phyloP scores from a whole-genome alignment of 108 stramenopile species.

The Cylindrotheca closterium region DNA sequence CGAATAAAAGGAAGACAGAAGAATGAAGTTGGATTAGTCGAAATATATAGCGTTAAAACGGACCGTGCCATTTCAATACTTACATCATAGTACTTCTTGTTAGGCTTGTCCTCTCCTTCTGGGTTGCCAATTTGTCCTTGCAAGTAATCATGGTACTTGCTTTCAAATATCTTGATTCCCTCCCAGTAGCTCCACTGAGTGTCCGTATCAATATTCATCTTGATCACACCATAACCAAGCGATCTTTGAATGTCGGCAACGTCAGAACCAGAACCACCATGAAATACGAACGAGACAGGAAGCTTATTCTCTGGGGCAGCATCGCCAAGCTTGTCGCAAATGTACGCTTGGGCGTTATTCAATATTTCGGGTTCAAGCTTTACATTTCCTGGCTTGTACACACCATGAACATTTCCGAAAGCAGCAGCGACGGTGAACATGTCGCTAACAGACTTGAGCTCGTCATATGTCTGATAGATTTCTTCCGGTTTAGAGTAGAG shows the following conservation, averaged over 20 bases:
- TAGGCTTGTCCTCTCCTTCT: slow-evolving; percentile 92
- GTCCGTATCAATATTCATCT: slow-evolving; percentile 99
- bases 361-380: slow-evolving; percentile 89
- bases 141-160: slow-evolving; percentile 79
- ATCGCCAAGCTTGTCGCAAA: slow-evolving; percentile 81
- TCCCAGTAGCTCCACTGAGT: slow-evolving; percentile 94
- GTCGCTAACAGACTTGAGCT: slow-evolving; percentile 62
- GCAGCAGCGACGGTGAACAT: slow-evolving; percentile 92
- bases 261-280: slow-evolving; percentile 88
- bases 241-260: slow-evolving; percentile 82
- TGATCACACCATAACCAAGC: slow-evolving; percentile 85
- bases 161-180: slow-evolving; percentile 77
- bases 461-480: slow-evolving; percentile 75
- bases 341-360: slow-evolving; percentile 76
- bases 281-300: slow-evolving; percentile 91
- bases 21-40: not conserved
- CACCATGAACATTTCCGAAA: slow-evolving; percentile 94
- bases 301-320: slow-evolving; percentile 73
- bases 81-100: slow-evolving; percentile 97
- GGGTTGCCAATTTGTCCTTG: slow-evolving; percentile 96
- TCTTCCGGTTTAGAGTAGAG: slow-evolving; percentile 95
- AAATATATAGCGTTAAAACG: not conserved
- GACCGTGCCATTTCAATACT: slow-evolving; percentile 16
- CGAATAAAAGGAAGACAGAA: slow-evolving; percentile 2
- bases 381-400: slow-evolving; percentile 93